A percentile compares a stretch with the other conserved stretches of the same genome.
phyloP scores from a whole-genome alignment of 1,139 yeast species.

The Yamadazyma sp. region DNA sequence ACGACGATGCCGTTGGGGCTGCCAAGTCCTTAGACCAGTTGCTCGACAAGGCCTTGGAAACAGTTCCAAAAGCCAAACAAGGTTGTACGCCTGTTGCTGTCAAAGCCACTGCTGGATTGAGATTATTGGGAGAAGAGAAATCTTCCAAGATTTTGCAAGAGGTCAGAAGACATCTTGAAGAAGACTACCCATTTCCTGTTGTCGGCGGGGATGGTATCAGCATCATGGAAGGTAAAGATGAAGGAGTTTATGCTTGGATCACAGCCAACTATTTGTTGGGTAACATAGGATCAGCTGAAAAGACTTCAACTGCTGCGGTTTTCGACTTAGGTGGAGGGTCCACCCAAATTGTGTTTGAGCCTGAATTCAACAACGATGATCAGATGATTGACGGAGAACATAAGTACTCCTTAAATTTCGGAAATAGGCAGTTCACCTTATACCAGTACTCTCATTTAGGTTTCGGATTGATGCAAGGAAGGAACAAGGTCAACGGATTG shows the following conservation, averaged over 20 bases:
- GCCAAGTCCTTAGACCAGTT: slow-evolving; percentile 85
- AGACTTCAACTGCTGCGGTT: slow-evolving; percentile 87
- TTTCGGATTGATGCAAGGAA: slow-evolving; percentile 92
- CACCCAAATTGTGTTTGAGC: slow-evolving; percentile 97
- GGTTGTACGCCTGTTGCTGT: slow-evolving; percentile 91
- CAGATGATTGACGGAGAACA: slow-evolving; percentile 82
- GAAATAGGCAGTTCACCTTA: slow-evolving; percentile 74
- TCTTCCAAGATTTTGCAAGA: slow-evolving; percentile 68
- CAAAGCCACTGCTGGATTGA: slow-evolving; percentile 96
- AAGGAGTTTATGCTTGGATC: slow-evolving; percentile 99
- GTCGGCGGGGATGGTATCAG: slow-evolving; percentile 82
- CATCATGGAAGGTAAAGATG: slow-evolving; percentile 94
- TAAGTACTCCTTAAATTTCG: slow-evolving; percentile 76
- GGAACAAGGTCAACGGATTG: slow-evolving; percentile 72
- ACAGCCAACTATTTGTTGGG: slow-evolving; percentile 92
- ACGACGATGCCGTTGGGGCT: slow-evolving; percentile 78
- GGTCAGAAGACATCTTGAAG: slow-evolving; percentile 72
- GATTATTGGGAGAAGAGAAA: slow-evolving; percentile 78
- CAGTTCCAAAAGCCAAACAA: slow-evolving; percentile 72
- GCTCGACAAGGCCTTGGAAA: slow-evolving; percentile 66
- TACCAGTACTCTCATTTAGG: slow-evolving; percentile 96
- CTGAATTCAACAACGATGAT: slow-evolving; percentile 56
- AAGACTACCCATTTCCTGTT: slow-evolving; percentile 86
- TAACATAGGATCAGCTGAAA: slow-evolving; percentile 76
- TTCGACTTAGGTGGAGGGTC: slow-evolving; percentile 99